phyloP scores from a whole-genome alignment of 768 basidiomycete genomes.

The Lactarius psammicola region DNA sequence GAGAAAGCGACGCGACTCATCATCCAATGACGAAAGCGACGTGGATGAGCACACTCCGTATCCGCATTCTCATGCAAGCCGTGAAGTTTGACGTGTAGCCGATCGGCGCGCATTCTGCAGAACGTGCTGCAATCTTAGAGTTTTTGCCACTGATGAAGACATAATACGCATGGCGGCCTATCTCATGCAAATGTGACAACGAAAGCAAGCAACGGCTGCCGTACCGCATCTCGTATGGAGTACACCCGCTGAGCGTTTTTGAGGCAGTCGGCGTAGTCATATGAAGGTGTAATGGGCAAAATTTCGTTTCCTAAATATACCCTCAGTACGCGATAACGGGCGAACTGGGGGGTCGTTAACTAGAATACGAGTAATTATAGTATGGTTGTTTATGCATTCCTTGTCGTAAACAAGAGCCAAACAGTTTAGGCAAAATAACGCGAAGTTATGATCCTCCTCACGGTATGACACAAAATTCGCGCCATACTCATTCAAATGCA shows the following conservation, averaged over 20 bases:
- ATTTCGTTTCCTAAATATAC: too few species aligned
- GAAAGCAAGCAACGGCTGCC: neutral
- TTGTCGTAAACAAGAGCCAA: too few species aligned
- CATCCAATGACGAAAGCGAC: neutral
- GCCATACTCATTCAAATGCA: neutral
- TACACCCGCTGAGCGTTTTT: neutral
- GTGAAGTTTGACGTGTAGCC: neutral
- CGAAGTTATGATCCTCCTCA: too few species aligned
- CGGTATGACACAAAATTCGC: too few species aligned
- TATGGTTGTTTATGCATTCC: too few species aligned
- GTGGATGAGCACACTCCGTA: neutral
- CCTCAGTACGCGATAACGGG: too few species aligned
- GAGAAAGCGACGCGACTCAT: neutral
- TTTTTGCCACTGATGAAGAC: neutral
- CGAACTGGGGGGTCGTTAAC: too few species aligned
- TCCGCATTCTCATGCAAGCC: neutral
- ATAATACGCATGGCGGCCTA: neutral
- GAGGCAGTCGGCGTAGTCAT: neutral
- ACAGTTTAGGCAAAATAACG: too few species aligned
- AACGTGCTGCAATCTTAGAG: neutral
- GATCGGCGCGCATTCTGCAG: neutral
- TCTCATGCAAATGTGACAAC: neutral
- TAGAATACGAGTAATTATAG: too few species aligned
- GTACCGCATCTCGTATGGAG: neutral
- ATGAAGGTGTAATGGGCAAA: too few species aligned